Base-by-base conservation (phyloP, 495 filamentous ascomycete genomes). In the Penicillium goetzii region DNA sequence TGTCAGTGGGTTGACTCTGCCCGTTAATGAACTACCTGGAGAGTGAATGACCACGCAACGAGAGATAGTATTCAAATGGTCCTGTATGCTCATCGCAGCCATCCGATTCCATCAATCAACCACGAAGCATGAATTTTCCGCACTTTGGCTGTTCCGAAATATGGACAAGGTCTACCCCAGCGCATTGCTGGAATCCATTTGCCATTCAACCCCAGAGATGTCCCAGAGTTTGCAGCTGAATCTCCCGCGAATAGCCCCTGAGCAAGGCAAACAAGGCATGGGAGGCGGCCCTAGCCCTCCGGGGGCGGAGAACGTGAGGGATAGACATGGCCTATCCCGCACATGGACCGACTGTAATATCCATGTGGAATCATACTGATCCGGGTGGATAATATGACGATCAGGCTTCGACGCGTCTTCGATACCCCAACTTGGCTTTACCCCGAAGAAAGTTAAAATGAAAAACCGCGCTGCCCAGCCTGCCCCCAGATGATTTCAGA, bases 381-480 rank as follows among this genome's bases (percentile, higher is more conserved):
- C 38, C 15, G 17, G 15, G 38, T 51, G 26, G 25, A 17, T n/a
- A 2, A 51, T 8, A 17, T 14, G 47, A 30, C 25, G 47, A 51
- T 51, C 19, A 21, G 52, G 30, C 52, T 36, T 12, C 6, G 30
- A 36, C 30, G 30, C 8, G 52, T 55, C 28, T 55, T 55, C 30
- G n/a, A 12, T 19, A 57, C 55, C 36, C 54, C 54, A 28, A 56
- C 34, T 33, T 53, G 23, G 28, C 30, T 25, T 15, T 50, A 51
- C 57, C 57, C 58, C 58, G 49, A 51, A 36, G 23, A 33, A 34
- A 19, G 26, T 23, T 19, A 6, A 23, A 50, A 25, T 4, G 3
- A 58, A 45, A 47, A 12, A 14, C 26, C 19, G 56, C 25, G 23
- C 32, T 30, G 25, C 28, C 30, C 30, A 32, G 30, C 30, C 30